phyloP scores from a whole-genome alignment of 2,329 filamentous ascomycete genomes.

The Talaromyces sp. region DNA sequence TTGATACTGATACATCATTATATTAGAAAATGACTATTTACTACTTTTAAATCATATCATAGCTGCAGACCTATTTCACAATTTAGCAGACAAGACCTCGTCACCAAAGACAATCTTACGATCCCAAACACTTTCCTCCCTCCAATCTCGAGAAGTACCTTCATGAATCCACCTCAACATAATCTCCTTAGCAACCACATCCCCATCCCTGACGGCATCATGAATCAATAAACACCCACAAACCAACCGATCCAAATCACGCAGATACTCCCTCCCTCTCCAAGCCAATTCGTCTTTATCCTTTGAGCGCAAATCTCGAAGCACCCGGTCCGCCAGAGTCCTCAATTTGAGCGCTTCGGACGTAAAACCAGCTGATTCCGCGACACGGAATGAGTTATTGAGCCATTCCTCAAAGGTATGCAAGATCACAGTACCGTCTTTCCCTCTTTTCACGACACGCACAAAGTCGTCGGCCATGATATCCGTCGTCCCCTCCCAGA shows the following conservation, averaged over 20 bases:
- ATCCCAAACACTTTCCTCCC: conserved; percentile 11
- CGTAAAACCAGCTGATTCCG: background rate
- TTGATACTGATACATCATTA: background rate
- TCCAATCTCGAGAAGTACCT: conserved; percentile 1
- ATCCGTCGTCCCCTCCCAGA: conserved; percentile 66
- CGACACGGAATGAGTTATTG: conserved; percentile 37
- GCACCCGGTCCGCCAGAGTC: conserved; percentile 29
- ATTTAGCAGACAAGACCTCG: background rate
- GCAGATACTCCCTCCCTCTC: conserved; percentile 25
- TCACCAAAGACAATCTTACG: conserved; percentile 15
- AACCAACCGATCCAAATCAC: conserved; percentile 26
- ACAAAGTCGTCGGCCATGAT: conserved; percentile 55
- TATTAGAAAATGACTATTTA: background rate
- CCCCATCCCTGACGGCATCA: conserved; percentile 28
- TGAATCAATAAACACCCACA: conserved; percentile 26
- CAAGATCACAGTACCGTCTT: conserved; percentile 13
- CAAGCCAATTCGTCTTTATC: conserved; percentile 25
- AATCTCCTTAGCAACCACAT: conserved; percentile 25
- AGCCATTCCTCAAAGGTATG: conserved; percentile 36
- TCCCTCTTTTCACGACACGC: conserved; percentile 19
- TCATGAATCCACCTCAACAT: conserved; percentile 12
- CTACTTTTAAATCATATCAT: background rate
- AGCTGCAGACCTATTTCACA: background rate
- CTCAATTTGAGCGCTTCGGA: conserved; percentile 41
- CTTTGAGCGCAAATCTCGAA: conserved; percentile 9